Evolutionary conservation across 352 stramenopile species (phyloP).

Genomic region (Phytophthora pseudosyringae): DNA sequence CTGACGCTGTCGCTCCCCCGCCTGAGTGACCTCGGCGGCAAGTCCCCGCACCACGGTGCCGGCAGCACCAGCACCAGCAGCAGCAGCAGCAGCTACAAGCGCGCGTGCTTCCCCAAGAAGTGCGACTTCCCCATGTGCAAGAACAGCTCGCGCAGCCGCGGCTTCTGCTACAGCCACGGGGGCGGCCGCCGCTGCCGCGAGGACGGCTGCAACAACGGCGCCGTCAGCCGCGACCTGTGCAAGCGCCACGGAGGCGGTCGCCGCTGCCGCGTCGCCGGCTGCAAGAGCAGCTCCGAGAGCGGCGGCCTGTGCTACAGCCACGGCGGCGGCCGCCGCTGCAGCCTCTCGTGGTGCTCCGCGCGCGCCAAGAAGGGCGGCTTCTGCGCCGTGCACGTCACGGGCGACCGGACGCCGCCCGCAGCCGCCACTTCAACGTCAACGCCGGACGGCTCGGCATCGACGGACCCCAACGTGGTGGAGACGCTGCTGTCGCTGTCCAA

Average conservation of each 20-base stretch:
- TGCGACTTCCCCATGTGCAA: constrained; percentile 88
- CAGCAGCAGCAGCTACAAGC: constrained; percentile 38
- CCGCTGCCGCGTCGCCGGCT: constrained; percentile 67
- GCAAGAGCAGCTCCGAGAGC: constrained; percentile 78
- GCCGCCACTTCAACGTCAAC: constrained; percentile 10
- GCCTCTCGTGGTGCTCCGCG: constrained; percentile 70
- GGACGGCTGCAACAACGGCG: constrained; percentile 73
- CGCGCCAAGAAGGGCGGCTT: constrained; percentile 80
- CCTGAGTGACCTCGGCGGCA: constrained; percentile 14
- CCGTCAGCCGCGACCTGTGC: constrained; percentile 82
- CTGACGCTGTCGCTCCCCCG: constrained; percentile 37
- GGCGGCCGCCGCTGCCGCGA: constrained; percentile 68
- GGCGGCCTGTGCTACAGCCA: constrained; percentile 82
- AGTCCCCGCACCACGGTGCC: constrained; percentile 14
- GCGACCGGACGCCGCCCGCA: constrained; percentile 35
- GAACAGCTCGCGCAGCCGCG: constrained; percentile 78
- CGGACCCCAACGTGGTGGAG: constrained; percentile 55
- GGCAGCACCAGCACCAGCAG: neutral
- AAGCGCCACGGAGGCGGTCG: constrained; percentile 81
- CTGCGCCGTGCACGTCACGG: constrained; percentile 63
- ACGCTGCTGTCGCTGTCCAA: constrained; percentile 73
- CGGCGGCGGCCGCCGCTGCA: constrained; percentile 71
- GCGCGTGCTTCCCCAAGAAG: constrained; percentile 78
- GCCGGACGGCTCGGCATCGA: constrained; percentile 11
- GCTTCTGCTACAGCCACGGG: constrained; percentile 84